These are phyloP conservation scores for Apiotrichum brassicae DNA, from an alignment of 1,284 basidiomycete species.

Conservation along the genomic window DNA sequence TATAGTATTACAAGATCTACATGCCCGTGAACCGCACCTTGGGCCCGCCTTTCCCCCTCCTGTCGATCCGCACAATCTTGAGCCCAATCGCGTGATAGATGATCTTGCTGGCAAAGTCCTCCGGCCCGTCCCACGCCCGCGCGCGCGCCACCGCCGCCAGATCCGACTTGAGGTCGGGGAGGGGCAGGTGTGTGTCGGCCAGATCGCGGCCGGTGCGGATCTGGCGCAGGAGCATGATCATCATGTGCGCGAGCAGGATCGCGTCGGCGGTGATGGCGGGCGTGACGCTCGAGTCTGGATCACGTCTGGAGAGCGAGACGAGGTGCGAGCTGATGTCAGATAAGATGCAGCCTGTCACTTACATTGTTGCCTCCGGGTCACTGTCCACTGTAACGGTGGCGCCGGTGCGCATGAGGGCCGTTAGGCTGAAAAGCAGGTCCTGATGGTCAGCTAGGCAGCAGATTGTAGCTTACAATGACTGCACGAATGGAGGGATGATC, in stretches of 20 bases:
- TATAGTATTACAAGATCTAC: conserved; percentile 1
- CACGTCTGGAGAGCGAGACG: conserved; percentile 24
- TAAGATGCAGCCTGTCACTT: conserved; percentile 9
- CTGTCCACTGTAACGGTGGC: conserved; percentile 6
- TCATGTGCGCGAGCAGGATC: conserved; percentile 33
- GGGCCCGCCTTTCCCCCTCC: conserved; percentile 26
- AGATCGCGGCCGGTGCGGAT: not conserved
- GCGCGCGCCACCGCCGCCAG: conserved; percentile 26
- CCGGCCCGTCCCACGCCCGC: conserved; percentile 28
- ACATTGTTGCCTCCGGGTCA: conserved; percentile 27
- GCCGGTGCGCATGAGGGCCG: conserved; percentile 28
- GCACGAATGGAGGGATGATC: conserved; percentile 17
- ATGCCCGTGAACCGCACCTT: conserved; percentile 26
- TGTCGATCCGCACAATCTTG: conserved; percentile 31
- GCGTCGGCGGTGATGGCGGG: conserved; percentile 30
- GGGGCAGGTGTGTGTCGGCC: conserved; percentile 13
- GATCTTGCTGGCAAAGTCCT: conserved; percentile 26
- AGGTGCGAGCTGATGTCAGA: conserved; percentile 28
- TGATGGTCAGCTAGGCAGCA: conserved; percentile 16
- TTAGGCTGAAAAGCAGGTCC: conserved; percentile 31
- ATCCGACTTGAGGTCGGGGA: conserved; percentile 31
- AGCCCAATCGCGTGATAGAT: conserved; percentile 36
- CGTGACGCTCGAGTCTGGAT: conserved; percentile 12
- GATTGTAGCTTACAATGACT: conserved; percentile 27
- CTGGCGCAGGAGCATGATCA: conserved; percentile 28